phyloP scores from a whole-genome alignment of 2,329 filamentous ascomycete genomes.

The Pseudogymnoascus sp. region DNA sequence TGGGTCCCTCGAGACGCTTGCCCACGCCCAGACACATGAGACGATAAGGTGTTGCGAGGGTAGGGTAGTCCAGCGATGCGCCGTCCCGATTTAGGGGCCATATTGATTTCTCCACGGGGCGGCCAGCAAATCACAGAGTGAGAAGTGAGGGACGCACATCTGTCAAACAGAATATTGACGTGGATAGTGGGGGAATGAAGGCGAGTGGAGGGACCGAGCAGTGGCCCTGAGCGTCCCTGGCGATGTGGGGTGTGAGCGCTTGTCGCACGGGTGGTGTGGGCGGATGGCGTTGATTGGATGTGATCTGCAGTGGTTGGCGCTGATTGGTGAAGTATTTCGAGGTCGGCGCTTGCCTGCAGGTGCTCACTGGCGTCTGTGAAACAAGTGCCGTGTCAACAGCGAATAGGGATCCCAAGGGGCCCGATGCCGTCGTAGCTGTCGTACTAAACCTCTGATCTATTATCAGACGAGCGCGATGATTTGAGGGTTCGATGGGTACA shows the following conservation, averaged over 20 bases:
- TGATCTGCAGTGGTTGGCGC: not conserved
- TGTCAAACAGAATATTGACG: not conserved
- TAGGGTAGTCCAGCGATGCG: not conserved
- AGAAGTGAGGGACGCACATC: not conserved
- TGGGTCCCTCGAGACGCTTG: not conserved
- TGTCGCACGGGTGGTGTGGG: not conserved
- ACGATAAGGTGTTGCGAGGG: slow-evolving; percentile 2
- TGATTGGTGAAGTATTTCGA: slow-evolving; percentile 3
- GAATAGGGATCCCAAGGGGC: not conserved
- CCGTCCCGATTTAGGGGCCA: not conserved
- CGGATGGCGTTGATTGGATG: not conserved
- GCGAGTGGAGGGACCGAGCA: not conserved
- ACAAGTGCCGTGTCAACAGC: slow-evolving; percentile 7
- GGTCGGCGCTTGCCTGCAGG: slow-evolving; percentile 1
- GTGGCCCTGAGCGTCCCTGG: not conserved
- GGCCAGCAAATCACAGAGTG: not conserved
- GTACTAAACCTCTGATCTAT: not conserved
- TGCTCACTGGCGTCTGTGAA: not conserved
- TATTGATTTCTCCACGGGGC: not conserved
- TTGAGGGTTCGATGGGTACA: not conserved
- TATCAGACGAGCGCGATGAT: not conserved
- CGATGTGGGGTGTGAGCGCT: not conserved
- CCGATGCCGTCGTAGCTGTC: not conserved
- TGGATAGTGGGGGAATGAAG: not conserved
- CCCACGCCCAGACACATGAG: slow-evolving; percentile 1